These are phyloP conservation scores for Cucumis hystrix DNA, from an alignment of 306 rosid species.

Conservation along the genomic window DNA sequence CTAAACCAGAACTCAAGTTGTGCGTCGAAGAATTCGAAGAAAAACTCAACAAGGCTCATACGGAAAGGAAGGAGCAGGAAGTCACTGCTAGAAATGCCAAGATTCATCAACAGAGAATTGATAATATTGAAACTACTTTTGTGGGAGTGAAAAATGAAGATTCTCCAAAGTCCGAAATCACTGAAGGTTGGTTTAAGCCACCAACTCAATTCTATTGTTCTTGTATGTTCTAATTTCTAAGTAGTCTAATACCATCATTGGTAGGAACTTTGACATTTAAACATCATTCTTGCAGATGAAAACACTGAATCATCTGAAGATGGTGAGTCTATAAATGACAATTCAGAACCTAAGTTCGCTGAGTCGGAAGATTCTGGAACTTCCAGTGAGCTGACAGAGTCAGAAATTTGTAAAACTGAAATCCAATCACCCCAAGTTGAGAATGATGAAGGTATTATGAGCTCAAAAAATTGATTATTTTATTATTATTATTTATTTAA, in stretches of 20 bases:
- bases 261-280: background rate
- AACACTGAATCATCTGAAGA: background rate
- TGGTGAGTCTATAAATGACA: background rate
- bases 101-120: slow-evolving; percentile 54
- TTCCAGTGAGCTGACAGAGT: background rate
- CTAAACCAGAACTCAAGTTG: slow-evolving; percentile 67
- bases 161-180: slow-evolving; percentile 26
- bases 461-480: background rate
- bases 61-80: slow-evolving; percentile 82
- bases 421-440: background rate
- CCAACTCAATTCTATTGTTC: slow-evolving; percentile 7
- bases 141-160: slow-evolving; percentile 20
- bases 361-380: background rate
- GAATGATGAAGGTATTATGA: background rate
- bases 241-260: background rate
- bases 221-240: background rate
- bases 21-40: slow-evolving; percentile 95
- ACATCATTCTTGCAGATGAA: background rate
- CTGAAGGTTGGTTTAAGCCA: slow-evolving; percentile 37
- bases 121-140: slow-evolving; percentile 23
- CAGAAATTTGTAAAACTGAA: background rate
- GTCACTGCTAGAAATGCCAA: slow-evolving; percentile 65
- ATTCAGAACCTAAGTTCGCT: background rate
- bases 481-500: background rate
- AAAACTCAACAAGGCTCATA: slow-evolving; percentile 61